phyloP scores from a whole-genome alignment of 305 asterid species.

The Fraxinus xanthoxyloides region DNA sequence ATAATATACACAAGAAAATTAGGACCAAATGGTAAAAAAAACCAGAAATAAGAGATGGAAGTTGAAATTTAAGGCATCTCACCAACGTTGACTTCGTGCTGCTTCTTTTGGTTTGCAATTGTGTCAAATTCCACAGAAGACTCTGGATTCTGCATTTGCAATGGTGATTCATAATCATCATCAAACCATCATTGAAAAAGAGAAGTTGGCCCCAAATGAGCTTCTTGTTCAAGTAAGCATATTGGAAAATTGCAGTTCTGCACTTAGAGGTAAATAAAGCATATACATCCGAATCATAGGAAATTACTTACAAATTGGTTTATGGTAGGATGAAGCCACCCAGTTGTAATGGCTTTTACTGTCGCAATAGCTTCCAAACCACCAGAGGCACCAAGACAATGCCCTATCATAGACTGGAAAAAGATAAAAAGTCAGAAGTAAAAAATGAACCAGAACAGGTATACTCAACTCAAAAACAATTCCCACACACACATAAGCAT shows the following conservation, averaged over 20 bases:
- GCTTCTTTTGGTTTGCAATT: constrained; percentile 66
- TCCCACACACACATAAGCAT: neutral
- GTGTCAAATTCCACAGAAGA: constrained; percentile 79
- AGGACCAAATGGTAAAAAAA: neutral
- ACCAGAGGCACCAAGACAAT: constrained; percentile 92
- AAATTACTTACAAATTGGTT: constrained; percentile 65
- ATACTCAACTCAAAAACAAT: neutral
- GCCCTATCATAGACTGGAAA: constrained; percentile 87
- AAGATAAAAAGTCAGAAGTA: constrained; percentile 8
- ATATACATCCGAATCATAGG: neutral
- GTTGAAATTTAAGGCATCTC: constrained; percentile 24
- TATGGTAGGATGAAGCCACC: constrained; percentile 90
- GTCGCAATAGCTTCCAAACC: constrained; percentile 91
- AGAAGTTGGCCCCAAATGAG: neutral
- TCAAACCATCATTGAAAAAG: neutral
- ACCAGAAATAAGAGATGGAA: neutral
- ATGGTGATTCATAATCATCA: neutral
- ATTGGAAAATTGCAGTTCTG: neutral
- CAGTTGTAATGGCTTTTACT: constrained; percentile 72
- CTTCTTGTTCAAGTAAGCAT: neutral
- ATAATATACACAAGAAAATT: neutral
- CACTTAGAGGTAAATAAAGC: neutral
- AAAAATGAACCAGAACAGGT: neutral
- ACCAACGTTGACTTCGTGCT: constrained; percentile 87
- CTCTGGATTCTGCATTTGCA: constrained; percentile 54